Evolutionary conservation across 768 basidiomycete species (phyloP), one percentile per base, ranked within the genome.

Genomic region (Dendrothele bispora): DNA sequence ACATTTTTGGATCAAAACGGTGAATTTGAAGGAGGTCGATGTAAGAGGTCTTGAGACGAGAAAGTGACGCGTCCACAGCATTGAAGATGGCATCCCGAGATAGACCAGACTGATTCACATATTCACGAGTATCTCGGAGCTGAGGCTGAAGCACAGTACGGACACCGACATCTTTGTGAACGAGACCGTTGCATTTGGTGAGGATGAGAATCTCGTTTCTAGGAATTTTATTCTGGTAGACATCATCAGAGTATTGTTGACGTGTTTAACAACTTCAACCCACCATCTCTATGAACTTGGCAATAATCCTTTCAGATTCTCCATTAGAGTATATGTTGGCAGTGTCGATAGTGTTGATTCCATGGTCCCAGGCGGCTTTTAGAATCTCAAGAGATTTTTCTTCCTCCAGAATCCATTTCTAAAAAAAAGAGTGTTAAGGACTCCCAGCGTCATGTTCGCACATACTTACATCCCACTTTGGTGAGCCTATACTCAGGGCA

Each of bases 331-430:
- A 75, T 3, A 55, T 62, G 36, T 67, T 68, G 4, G 67, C 65
- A 2, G 69, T 69, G 52, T 72, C 71, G 46, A 69, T 65, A 3
- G 68, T 69, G 40, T 62, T 65, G 52, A 72, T 62, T 2, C 70
- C 36, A 7, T 37, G 36, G 17, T 62, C 62, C 62, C 61, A 80
- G 43, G 80, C 81, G 6, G 65, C 61, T 55, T 75, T 74, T 34
- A 82, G 67, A 43, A 80, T 71, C 43, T 69, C 55, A 11, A 75
- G 43, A 0, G 68, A 65, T 41, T 73, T 66, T 42, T 75, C 74
- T 49, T 79, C 75, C 3, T 68, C 71, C 17, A 78, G 52, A 10
- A 81, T 69, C 81, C 80, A 83, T 7, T 61, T 55, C 53, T 76
- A 58, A 57, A 63, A 67, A 32, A 26, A 11, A n/a, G 14, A 12